Evolutionary conservation across 108 stramenopile species (phyloP).

Genomic region (Cyclotella cryptica): DNA sequence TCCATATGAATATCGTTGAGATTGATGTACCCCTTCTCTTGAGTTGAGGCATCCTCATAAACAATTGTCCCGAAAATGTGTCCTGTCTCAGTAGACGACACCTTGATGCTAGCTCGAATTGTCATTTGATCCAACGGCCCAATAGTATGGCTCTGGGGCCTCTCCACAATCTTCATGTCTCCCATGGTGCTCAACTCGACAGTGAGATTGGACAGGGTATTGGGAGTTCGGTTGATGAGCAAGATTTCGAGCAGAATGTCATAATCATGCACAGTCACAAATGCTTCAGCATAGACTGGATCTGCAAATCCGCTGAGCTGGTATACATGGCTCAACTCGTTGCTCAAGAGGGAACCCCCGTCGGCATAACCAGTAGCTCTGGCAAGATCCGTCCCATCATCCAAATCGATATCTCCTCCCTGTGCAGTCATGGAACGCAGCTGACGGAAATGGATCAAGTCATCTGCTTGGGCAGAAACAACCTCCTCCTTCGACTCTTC

Average conservation of each 20-base stretch:
- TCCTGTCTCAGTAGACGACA: constrained; percentile 98
- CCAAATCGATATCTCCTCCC: constrained; percentile 95
- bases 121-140: constrained; percentile 95
- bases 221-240: constrained; percentile 97
- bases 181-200: constrained; percentile 99
- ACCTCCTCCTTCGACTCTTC: constrained; percentile 65
- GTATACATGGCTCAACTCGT: constrained; percentile 91
- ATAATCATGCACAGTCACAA: constrained; percentile 98
- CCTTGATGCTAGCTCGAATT: constrained; percentile 98
- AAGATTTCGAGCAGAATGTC: constrained; percentile 98
- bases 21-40: constrained; percentile 95
- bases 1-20: constrained; percentile 99
- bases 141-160: constrained; percentile 95
- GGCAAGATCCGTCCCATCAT: constrained; percentile 97
- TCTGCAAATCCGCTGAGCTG: constrained; percentile 98
- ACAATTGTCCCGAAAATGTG: constrained; percentile 99
- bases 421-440: constrained; percentile 86
- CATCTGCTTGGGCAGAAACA: constrained; percentile 87
- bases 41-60: constrained; percentile 93
- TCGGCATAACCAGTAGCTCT: constrained; percentile 91
- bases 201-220: constrained; percentile 95
- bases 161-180: constrained; percentile 99
- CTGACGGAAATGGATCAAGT: constrained; percentile 99
- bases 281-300: constrained; percentile 99
- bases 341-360: constrained; percentile 64